These are phyloP conservation scores for Verticillium klebahnii DNA, from an alignment of 2,329 filamentous ascomycete species.

Conservation along the genomic window DNA sequence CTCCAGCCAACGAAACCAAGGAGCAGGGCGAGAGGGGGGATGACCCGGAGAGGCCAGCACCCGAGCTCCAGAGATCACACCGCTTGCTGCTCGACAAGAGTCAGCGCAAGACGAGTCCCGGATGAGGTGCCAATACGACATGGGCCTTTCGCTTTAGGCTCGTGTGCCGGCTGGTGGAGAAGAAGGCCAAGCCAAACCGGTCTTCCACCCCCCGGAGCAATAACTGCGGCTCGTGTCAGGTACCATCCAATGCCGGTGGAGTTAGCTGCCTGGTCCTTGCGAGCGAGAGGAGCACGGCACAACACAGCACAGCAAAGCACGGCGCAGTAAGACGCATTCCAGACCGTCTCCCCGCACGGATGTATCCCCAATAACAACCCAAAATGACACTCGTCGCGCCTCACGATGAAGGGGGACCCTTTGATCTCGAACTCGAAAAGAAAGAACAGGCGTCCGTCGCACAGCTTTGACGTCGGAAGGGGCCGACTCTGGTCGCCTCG, in stretches of 20 bases:
- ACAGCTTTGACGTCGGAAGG: not conserved
- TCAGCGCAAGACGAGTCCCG: not conserved
- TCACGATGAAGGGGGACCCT: not conserved
- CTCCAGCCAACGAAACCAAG: not conserved
- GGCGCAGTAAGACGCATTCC: not conserved
- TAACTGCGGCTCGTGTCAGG: not conserved
- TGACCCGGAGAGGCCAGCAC: not conserved
- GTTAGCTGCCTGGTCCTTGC: not conserved
- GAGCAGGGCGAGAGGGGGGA: not conserved
- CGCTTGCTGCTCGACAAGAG: not conserved
- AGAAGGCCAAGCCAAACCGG: not conserved
- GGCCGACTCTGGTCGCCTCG: not conserved
- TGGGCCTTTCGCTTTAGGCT: not conserved
- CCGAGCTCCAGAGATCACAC: not conserved
- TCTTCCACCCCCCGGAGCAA: not conserved
- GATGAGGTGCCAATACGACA: not conserved
- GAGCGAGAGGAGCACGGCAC: not conserved
- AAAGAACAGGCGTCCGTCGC: not conserved
- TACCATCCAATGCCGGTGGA: not conserved
- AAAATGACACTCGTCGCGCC: not conserved
- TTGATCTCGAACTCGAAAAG: not conserved
- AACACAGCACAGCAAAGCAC: not conserved
- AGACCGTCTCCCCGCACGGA: not conserved
- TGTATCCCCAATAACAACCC: not conserved
- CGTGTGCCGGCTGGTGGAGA: not conserved